Percentiles rank a stretch among this genome's conserved stretches.
Conservation (phyloP, 169 alveolate species). For the Plasmodium inui region DNA sequence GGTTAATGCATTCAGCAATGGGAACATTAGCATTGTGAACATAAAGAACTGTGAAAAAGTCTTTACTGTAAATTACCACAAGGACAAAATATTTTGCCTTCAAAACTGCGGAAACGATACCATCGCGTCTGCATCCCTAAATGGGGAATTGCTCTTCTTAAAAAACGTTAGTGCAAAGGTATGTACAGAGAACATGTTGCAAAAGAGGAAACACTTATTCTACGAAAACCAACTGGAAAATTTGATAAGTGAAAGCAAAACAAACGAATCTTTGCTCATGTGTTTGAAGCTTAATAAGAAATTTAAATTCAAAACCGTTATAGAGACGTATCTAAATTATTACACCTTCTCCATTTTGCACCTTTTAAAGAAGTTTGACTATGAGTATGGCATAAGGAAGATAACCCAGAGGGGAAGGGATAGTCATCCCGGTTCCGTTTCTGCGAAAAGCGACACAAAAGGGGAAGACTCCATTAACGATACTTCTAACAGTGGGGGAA, state of each 20-base stretch:
- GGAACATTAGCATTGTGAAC: constrained; percentile 60
- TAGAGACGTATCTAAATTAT: constrained; percentile 72
- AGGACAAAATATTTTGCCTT: constrained; percentile 73
- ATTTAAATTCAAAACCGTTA: constrained; percentile 60
- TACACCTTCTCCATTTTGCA: constrained; percentile 60
- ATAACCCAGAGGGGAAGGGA: constrained; percentile 1
- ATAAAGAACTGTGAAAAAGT: constrained; percentile 65
- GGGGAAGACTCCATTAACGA: not conserved
- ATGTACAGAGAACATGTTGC: constrained; percentile 21
- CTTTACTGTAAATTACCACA: constrained; percentile 49
- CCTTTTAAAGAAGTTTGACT: constrained; percentile 34
- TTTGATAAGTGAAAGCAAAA: constrained; percentile 53
- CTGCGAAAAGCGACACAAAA: not conserved
- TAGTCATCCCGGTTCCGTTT: not conserved
- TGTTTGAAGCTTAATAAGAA: constrained; percentile 70
- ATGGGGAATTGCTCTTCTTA: constrained; percentile 67
- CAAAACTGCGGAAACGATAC: constrained; percentile 12
- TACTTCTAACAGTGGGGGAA: not conserved
- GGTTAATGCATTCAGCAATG: constrained; percentile 65
- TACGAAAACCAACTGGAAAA: constrained; percentile 70
- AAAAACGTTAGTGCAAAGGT: constrained; percentile 51
- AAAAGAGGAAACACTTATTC: constrained; percentile 21
- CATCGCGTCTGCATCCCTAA: constrained; percentile 50
- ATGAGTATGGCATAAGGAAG: constrained; percentile 55
- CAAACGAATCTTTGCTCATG: constrained; percentile 59